A percentile compares a stretch with the other conserved stretches of the same genome.
Evolutionary conservation across 1,284 basidiomycete genomes (phyloP).

Genomic region (Cystobasidium sp.): DNA sequence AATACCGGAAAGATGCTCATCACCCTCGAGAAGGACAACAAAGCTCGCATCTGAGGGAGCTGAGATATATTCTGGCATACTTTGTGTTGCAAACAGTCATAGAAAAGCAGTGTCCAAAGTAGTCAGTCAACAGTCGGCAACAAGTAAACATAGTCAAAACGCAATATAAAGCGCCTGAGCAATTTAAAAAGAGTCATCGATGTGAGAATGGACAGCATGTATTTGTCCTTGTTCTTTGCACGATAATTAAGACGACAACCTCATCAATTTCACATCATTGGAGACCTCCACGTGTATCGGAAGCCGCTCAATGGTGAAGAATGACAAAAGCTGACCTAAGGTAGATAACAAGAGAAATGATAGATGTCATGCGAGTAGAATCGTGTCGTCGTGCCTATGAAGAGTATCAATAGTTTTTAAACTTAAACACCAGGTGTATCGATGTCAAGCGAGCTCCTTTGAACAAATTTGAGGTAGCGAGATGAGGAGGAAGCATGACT

Average conservation of each 20-base stretch:
- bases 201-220: slow-evolving; percentile 24
- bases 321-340: too few relatives aligned
- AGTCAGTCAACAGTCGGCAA: neutral
- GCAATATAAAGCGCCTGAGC: neutral
- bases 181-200: neutral
- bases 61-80: neutral
- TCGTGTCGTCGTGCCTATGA: too few relatives aligned
- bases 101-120: neutral
- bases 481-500: too few relatives aligned
- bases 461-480: too few relatives aligned
- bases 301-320: too few relatives aligned
- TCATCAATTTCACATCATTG: neutral
- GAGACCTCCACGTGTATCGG: neutral
- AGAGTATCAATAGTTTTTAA: too few relatives aligned
- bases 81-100: neutral
- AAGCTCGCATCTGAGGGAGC: slow-evolving; percentile 24
- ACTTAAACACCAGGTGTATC: too few relatives aligned
- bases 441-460: too few relatives aligned
- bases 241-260: neutral
- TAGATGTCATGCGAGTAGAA: too few relatives aligned
- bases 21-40: slow-evolving; percentile 39
- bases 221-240: slow-evolving; percentile 27
- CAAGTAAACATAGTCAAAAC: neutral
- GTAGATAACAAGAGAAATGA: too few relatives aligned
- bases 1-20: slow-evolving; percentile 52